A percentile compares a stretch with the other conserved stretches of the same genome.
Evolutionary conservation across 345 rosid genomes (phyloP).

Genomic region (Passiflora organensis): DNA sequence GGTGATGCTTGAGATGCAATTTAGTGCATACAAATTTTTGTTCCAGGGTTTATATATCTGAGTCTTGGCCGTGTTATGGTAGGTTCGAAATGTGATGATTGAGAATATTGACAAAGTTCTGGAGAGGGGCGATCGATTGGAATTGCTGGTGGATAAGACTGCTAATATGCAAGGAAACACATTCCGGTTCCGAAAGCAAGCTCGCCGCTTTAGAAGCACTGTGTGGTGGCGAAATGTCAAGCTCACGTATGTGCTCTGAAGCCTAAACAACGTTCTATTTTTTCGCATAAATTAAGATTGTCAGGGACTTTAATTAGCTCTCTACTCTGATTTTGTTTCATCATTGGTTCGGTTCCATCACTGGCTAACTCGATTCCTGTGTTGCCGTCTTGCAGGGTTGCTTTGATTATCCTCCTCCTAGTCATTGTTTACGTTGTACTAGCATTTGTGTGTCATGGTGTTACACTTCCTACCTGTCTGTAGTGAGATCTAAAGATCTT

Average conservation of each 20-base stretch:
- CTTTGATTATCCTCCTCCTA: slow-evolving; percentile 48
- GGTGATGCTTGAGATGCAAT: background rate
- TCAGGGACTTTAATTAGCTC: background rate
- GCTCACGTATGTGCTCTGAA: slow-evolving; percentile 56
- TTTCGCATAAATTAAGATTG: background rate
- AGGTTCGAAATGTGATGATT: slow-evolving; percentile 94
- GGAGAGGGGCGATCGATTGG: slow-evolving; percentile 91
- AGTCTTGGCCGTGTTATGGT: background rate
- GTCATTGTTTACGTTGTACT: slow-evolving; percentile 61
- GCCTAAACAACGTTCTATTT: background rate
- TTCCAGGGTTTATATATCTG: background rate
- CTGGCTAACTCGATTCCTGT: slow-evolving; percentile 10
- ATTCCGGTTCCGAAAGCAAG: slow-evolving; percentile 89
- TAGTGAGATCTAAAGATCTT: slow-evolving; percentile 23
- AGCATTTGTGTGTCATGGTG: slow-evolving; percentile 80
- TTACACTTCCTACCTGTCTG: slow-evolving; percentile 65
- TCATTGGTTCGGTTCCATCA: background rate
- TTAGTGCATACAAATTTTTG: background rate
- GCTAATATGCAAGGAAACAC: slow-evolving; percentile 94
- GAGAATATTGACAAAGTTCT: slow-evolving; percentile 92
- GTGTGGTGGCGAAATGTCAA: slow-evolving; percentile 96
- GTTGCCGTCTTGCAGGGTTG: slow-evolving; percentile 49
- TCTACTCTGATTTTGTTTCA: background rate
- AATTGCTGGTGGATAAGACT: slow-evolving; percentile 91
- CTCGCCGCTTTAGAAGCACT: slow-evolving; percentile 71